Evolutionary conservation across 148 eudicot genomes (phyloP), one percentile per base, ranked within the genome.

Genomic region (Chenopodium quinoa): DNA sequence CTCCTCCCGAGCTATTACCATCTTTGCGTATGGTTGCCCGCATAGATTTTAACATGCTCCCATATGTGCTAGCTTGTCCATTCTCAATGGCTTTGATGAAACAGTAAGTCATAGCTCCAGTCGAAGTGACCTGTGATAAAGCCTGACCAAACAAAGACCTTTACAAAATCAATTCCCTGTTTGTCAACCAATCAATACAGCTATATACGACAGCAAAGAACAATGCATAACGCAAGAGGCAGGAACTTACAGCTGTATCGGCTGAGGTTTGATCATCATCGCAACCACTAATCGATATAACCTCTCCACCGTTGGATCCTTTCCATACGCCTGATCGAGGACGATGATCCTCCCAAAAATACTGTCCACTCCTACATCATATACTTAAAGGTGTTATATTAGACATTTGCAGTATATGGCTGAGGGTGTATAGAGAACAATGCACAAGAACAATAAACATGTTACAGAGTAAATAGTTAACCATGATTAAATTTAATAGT

Each of bases 231-330:
- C 13, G n/a, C 62, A 48, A 68, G 58, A 75, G 40, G 20, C 23
- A 34, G 60, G 79, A 83, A 86, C 97, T 86, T 87, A 96, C 99
- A 82, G 98, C 78, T 82, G 97, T 96, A 88, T 94, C 99, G 64
- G 98, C 99, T 78, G 99, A 94, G 78, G 95, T 94, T 85, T 97
- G 99, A 81, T 94, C 79, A 82, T 97, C 99, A 83, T 97, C 98
- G 85, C 99, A 97, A 54, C 99, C 99, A 83, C 99, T 94, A 79
- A 97, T 90, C 70, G 98, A 97, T 71, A 97, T 82, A 60, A 86
- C 99, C 94, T 97, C 99, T 71, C 99, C 99, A 56, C 99, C 99
- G 78, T 68, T 86, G 50, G 94, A 86, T 84, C 99, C 99, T 89
- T 97, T 97, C 97, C 95, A 94, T 47, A 88, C 85, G 63, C 99